Base-by-base conservation (phyloP, 495 filamentous ascomycete genomes). In the Penicillium fimorum region DNA sequence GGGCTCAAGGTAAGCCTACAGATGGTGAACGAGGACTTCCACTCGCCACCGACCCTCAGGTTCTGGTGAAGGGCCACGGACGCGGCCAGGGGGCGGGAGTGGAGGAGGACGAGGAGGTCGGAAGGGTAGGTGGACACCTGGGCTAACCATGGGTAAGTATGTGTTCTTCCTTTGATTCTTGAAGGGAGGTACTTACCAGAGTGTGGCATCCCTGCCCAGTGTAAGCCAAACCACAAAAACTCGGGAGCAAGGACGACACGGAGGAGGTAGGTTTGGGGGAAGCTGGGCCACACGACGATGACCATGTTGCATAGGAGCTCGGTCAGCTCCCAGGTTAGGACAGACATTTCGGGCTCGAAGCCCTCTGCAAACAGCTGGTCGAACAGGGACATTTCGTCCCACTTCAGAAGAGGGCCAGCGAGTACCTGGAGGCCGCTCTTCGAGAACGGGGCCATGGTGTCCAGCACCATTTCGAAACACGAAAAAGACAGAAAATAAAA, bases 201-300 rank as follows among this genome's bases (percentile, higher is more conserved):
- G 2, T 20, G 15, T 32, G 35, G 13, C 40, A 33, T 17, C 27
- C 52, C 40, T 47, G 41, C 52, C 53, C 18, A 47, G 58, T 60
- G 47, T 3, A 60, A 18, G 10, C 52, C 52, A 22, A 60, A 32
- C 40, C 53, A 60, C 29, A 43, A 2, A 33, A 52, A 51, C 20
- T 60, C 53, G 32, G 40, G 41, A 1, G 52, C 18, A 10, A 56
- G 41, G 18, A 47, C 20, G 5, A 60, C 25, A 42, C 47, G 53
- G 11, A 56, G 47, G 17, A 47, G 30, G 30, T 22, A 55, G 5
- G 58, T 32, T 12, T 55, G 8, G 9, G 29, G 22, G 11, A 13
- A 30, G 24, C 40, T 42, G 5, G 53, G 52, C 20, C 50, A 35
- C 17, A 60, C 40, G n/a, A 60, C 58, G 4, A 55, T 10, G 30